A percentile compares a stretch with the other conserved stretches of the same genome.
Conservation (phyloP, 306 rosid species). For the Cicer yamashitae region DNA sequence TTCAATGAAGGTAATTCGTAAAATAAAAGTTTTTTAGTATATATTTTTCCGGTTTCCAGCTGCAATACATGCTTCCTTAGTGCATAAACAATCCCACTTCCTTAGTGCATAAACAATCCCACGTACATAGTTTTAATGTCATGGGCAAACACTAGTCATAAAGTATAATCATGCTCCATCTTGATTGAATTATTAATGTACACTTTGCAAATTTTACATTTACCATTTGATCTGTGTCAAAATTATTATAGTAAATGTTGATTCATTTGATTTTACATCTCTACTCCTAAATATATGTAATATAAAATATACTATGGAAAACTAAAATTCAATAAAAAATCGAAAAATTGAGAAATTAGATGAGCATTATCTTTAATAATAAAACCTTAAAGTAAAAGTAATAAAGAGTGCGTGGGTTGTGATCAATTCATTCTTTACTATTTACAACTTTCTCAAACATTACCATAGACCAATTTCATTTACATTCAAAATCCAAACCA, state of each 20-base stretch:
- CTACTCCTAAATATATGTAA: too few species aligned
- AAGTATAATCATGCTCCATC: background rate
- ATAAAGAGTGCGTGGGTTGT: conserved; percentile 23
- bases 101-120: background rate
- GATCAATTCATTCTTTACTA: conserved; percentile 31
- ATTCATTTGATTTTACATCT: too few species aligned
- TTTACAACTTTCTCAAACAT: conserved; percentile 47
- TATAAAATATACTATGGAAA: too few species aligned
- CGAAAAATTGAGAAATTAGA: too few species aligned
- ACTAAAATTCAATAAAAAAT: too few species aligned
- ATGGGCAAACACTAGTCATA: background rate
- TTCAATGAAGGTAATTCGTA: too few species aligned
- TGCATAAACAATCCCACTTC: background rate
- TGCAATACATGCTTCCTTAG: background rate
- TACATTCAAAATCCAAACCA: conserved; percentile 55
- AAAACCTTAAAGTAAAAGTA: conserved; percentile 20
- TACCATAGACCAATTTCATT: conserved; percentile 45
- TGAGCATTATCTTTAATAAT: too few species aligned
- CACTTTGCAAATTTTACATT: background rate
- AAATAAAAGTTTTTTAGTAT: too few species aligned
- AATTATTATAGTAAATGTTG: background rate
- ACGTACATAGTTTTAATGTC: background rate
- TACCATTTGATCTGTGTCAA: background rate
- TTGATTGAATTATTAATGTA: background rate
- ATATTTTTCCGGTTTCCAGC: too few species aligned